A percentile compares a stretch with the other conserved stretches of the same genome.
phyloP scores from a whole-genome alignment of 1,139 yeast species.

The Blastobotrys petasosporus region DNA sequence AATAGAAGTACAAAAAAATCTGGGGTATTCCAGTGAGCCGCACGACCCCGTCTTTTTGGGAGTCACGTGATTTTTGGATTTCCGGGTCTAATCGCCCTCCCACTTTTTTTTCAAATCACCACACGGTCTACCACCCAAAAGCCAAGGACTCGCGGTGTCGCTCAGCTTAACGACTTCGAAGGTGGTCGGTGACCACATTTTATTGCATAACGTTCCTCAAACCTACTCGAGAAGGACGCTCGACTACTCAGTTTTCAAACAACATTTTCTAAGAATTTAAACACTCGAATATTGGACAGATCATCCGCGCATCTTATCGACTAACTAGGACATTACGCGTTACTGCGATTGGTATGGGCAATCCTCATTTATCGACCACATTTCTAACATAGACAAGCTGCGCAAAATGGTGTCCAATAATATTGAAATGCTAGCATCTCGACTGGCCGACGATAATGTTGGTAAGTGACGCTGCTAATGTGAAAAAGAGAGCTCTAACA shows the following conservation, averaged over 20 bases:
- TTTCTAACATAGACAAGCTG: background rate
- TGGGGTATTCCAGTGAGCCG: no score
- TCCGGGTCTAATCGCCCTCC: conserved; percentile 10
- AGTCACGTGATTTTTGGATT: conserved; percentile 8
- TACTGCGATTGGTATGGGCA: no score
- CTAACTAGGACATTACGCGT: no score
- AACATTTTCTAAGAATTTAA: background rate
- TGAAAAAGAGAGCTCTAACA: background rate
- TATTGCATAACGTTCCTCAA: no score
- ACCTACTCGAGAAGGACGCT: background rate
- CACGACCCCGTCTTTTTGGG: no score
- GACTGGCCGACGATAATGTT: conserved; percentile 45
- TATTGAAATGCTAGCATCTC: conserved; percentile 54
- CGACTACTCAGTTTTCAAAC: background rate
- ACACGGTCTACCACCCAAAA: background rate
- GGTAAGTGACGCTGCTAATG: conserved; percentile 21
- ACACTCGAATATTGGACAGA: background rate
- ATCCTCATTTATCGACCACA: background rate
- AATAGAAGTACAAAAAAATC: no score
- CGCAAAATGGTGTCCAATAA: conserved; percentile 10
- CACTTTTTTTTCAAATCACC: conserved; percentile 5
- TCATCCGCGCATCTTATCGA: no score
- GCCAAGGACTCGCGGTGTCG: no score
- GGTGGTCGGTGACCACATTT: no score
- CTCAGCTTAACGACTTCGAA: no score